Evolutionary conservation across 2,329 filamentous ascomycete genomes (phyloP), one percentile per base, ranked within the genome.

Genomic region (Aspergillus sp.): DNA sequence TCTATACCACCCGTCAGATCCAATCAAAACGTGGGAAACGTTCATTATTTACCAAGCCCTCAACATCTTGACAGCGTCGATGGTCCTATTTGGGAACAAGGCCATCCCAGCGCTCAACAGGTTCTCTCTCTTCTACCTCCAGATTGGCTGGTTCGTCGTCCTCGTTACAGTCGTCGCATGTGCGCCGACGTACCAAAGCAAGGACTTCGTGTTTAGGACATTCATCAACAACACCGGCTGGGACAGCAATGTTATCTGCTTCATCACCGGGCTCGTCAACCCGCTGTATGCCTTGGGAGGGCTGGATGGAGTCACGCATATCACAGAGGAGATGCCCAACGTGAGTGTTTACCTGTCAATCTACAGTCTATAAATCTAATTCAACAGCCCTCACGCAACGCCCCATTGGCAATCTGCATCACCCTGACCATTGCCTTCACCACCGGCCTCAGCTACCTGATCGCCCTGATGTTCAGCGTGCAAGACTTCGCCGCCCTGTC

Each of bases 171-270:
- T 58, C 11, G 52, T 58, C 14, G 52, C 56, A 3, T 58, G 56
- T 27, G 56, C 56, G 4, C 52, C 52, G 11, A 55, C 47, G 1
- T n/a, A 58, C 14, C 56, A 58, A 45, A 55, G 46, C 52, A 51
- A 23, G 4, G 41, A 52, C 3, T 58, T 58, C 19, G 56, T 58
- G 11, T 55, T 55, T 23, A 52, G 14, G 15, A 55, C 52, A 2
- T 58, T 46, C 25, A 41, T 58, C 56, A 58, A 58, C 47, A 58
- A 58, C 19, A 58, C 52, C 2, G 56, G 56, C 15, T 58, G 56
- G 56, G 43, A 37, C 23, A 55, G 35, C 43, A 58, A 55, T 40
- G 56, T 49, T 40, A 58, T 58, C n/a, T 51, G 40, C 25, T 58
- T 58, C 19, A 55, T 58, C 52, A 58, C 56, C 5, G 56, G 56